Conservation (phyloP, 441 rosid genomes). For the Brassica balearica region DNA sequence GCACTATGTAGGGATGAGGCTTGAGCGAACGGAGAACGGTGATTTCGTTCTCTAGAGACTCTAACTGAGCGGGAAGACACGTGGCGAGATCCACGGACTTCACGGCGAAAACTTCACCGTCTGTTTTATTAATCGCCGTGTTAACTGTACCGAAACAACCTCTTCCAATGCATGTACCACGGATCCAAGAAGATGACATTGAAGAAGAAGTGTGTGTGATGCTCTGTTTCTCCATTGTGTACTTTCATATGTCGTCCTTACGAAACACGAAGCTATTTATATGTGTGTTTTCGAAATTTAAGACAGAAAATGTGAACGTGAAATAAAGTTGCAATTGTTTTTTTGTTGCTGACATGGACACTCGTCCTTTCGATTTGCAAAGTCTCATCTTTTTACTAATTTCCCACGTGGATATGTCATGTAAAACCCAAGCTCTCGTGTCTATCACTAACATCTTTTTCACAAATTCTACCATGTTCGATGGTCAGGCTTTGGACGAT, state of each 20-base stretch:
- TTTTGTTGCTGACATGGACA: conserved; percentile 32
- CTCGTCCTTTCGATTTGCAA: conserved; percentile 35
- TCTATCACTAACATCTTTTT: conserved; percentile 26
- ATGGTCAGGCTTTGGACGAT: conserved; percentile 25
- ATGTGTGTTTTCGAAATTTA: conserved; percentile 20
- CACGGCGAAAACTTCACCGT: conserved; percentile 54
- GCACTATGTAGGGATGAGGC: conserved; percentile 49
- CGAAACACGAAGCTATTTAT: conserved; percentile 25
- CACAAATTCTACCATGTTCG: conserved; percentile 27
- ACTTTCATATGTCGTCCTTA: conserved; percentile 22
- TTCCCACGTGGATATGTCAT: conserved; percentile 40
- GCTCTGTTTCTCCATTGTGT: conserved; percentile 44
- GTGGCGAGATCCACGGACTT: conserved; percentile 52
- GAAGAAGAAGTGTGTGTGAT: conserved; percentile 18
- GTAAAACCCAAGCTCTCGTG: conserved; percentile 36
- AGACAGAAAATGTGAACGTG: conserved; percentile 26
- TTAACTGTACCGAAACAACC: conserved; percentile 57
- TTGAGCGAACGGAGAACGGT: conserved; percentile 48
- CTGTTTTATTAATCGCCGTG: conserved; percentile 39
- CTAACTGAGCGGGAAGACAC: conserved; percentile 41
- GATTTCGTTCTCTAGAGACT: conserved; percentile 56
- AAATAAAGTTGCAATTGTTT: conserved; percentile 37
- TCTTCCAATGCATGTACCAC: conserved; percentile 55
- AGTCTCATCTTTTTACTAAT: conserved; percentile 14
- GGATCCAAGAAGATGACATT: conserved; percentile 48